Percentiles rank a stretch among this genome's conserved stretches.
These are phyloP conservation scores for Cyclanthera cordifolia DNA, from an alignment of 306 rosid species.

Conservation along the genomic window DNA sequence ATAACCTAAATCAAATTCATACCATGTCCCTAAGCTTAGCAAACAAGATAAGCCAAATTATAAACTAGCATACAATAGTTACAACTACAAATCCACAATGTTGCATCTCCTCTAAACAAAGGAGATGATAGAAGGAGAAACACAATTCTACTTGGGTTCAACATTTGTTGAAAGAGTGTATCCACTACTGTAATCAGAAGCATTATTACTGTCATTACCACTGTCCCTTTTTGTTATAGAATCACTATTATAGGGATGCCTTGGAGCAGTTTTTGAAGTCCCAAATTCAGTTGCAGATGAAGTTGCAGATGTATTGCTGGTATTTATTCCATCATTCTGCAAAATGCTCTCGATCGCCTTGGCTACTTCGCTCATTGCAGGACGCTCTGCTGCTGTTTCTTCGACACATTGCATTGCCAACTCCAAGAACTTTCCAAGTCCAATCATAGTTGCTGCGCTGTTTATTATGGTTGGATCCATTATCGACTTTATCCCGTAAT, in stretches of 20 bases:
- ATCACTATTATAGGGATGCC: slow-evolving; percentile 67
- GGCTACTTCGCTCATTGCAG: slow-evolving; percentile 81
- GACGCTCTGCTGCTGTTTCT: slow-evolving; percentile 71
- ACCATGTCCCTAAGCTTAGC: too few species aligned
- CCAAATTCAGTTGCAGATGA: slow-evolving; percentile 83
- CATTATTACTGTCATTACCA: slow-evolving; percentile 20
- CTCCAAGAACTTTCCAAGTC: slow-evolving; percentile 64
- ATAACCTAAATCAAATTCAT: too few species aligned
- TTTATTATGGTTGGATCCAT: slow-evolving; percentile 52
- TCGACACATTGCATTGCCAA: slow-evolving; percentile 76
- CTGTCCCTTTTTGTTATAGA: slow-evolving; percentile 39
- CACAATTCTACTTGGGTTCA: slow-evolving; percentile 66
- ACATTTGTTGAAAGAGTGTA: slow-evolving; percentile 45
- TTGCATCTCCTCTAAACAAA: too few species aligned
- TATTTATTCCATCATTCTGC: slow-evolving; percentile 74
- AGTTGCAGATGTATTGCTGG: slow-evolving; percentile 75
- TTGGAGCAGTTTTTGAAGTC: slow-evolving; percentile 29
- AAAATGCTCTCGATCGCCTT: slow-evolving; percentile 56
- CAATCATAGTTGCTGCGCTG: slow-evolving; percentile 29
- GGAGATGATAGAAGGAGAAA: too few species aligned
- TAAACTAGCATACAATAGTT: too few species aligned
- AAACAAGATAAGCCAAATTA: too few species aligned
- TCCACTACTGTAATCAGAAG: slow-evolving; percentile 74
- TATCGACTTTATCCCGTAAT: slow-evolving; percentile 50
- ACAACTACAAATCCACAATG: too few species aligned